Base-by-base conservation (phyloP, 2,329 filamentous ascomycete genomes). In the Alternaria sp. region DNA sequence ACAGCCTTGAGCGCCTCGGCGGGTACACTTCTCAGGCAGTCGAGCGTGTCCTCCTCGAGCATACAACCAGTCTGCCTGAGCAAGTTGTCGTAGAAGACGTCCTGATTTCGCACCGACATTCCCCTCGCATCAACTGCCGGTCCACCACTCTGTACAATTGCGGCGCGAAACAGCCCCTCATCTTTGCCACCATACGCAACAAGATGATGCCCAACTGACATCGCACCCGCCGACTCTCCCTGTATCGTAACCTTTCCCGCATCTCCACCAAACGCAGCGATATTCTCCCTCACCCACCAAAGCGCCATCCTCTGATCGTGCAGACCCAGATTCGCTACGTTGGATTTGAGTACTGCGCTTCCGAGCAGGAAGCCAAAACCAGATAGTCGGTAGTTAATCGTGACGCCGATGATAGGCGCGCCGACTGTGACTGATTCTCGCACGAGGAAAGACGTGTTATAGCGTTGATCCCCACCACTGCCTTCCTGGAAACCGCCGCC, bases 151-250 rank as follows among this genome's bases (percentile, higher is more conserved):
- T 28, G 45, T 3, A 49, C 45, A 26, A 49, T 49, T 5, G 15
- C 45, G n/a, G 45, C 45, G 15, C 45, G 30, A 4, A 53, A 53
- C 7, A 37, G 20, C 1, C 30, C 74, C 14, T 72, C 72, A 7
- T 73, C 67, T 8, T 68, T 67, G 2, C 76, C 79, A 14, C 78
- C 76, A 57, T 78, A 76, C 9, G 75, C 56, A 37, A 74, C 77
- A 53, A 81, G 62, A 4, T 66, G 67, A 18, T 45, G 21, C 3
- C 50, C 57, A 0, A 88, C 85, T 8, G 85, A 87, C 3, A 86
- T 86, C 5, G 83, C 87, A 4, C 88, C 87, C 2, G 87, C 86
- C 4, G 86, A 88, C 6, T 82, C 82, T 4, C 87, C 87, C 61
- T 87, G 84, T 28, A 89, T 84, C 0, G 88, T 84, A 23, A 89